Evolutionary conservation across 169 alveolate genomes (phyloP).

Genomic region (Pseudocohnilembus persalinus): DNA sequence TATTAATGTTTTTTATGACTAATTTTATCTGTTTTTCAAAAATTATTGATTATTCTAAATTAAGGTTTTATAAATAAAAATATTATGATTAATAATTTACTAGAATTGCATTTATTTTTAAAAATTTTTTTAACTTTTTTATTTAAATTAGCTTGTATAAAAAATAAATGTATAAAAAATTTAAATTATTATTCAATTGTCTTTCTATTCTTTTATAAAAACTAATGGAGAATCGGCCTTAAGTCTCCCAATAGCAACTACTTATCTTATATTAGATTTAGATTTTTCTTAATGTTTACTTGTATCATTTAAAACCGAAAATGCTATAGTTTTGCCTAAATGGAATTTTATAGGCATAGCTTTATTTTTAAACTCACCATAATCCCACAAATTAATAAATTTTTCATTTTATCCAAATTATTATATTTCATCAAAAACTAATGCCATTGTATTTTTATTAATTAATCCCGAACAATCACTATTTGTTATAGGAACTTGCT

Average conservation of each 20-base stretch:
- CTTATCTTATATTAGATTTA: neutral
- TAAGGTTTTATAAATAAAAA: too few relatives aligned
- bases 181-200: too few relatives aligned
- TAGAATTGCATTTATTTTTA: too few relatives aligned
- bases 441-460: neutral
- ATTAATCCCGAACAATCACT: neutral
- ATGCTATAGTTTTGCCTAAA: neutral
- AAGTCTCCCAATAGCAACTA: neutral
- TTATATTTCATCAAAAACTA: neutral
- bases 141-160: too few relatives aligned
- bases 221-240: neutral
- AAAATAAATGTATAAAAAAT: too few relatives aligned
- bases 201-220: too few relatives aligned
- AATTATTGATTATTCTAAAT: too few relatives aligned
- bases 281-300: neutral
- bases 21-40: too few relatives aligned
- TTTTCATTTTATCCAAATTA: neutral
- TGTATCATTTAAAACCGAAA: neutral
- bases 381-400: neutral
- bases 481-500: too few relatives aligned
- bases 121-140: too few relatives aligned
- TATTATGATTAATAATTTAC: too few relatives aligned
- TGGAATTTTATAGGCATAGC: neutral
- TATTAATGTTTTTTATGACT: too few relatives aligned
- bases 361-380: neutral